A percentile compares a stretch with the other conserved stretches of the same genome.
Conservation (phyloP, 352 stramenopile species). For the Poterioochromonas sp. region DNA sequence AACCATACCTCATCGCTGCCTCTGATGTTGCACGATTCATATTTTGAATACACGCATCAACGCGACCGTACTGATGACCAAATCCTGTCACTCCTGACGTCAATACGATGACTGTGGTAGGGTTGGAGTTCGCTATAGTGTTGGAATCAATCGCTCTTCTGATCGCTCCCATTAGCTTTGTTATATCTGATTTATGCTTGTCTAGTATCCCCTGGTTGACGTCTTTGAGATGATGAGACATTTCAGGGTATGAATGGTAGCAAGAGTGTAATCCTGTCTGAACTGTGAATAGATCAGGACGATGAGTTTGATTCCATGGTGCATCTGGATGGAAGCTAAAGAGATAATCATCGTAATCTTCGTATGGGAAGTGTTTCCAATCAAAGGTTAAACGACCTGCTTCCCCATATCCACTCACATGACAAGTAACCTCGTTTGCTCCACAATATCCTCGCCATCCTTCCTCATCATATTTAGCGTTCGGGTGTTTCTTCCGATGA, state of each 20-base stretch:
- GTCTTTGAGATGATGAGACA: neutral
- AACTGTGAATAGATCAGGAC: slow-evolving; percentile 23
- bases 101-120: slow-evolving; percentile 23
- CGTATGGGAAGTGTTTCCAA: slow-evolving; percentile 34
- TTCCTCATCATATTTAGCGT: neutral
- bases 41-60: slow-evolving; percentile 21
- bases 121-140: neutral
- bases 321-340: neutral
- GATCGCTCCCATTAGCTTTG: slow-evolving; percentile 5
- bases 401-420: slow-evolving; percentile 21
- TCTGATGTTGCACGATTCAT: slow-evolving; percentile 10
- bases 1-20: neutral
- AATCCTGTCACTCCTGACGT: neutral
- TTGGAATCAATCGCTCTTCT: neutral
- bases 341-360: slow-evolving; percentile 32
- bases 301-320: neutral
- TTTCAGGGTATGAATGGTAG: slow-evolving; percentile 16
- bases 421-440: slow-evolving; percentile 31
- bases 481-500: neutral
- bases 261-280: slow-evolving; percentile 27
- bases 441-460: slow-evolving; percentile 26
- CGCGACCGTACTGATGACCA: neutral
- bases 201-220: neutral
- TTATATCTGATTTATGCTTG: slow-evolving; percentile 16
- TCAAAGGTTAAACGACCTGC: neutral